Conservation (phyloP, 495 filamentous ascomycete genomes). For the Neurospora sp. region DNA sequence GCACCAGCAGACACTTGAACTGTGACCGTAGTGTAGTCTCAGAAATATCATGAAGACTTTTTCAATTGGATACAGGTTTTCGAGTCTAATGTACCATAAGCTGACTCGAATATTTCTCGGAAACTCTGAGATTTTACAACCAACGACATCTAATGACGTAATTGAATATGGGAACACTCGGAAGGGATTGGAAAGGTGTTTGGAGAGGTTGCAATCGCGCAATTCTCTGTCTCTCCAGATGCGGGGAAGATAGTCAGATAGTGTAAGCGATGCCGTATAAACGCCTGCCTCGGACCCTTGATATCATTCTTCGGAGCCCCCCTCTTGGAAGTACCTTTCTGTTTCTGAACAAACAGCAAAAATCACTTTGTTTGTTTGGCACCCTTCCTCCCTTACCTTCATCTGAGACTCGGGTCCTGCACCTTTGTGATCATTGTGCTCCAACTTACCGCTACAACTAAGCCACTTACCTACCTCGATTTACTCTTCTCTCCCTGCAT, state of each 20-base stretch:
- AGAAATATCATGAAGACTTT: not conserved
- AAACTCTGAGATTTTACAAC: not conserved
- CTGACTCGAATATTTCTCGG: not conserved
- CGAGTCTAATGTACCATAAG: not conserved
- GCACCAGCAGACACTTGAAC: not conserved
- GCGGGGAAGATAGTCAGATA: not conserved
- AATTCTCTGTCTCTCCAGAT: not conserved
- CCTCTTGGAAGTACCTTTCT: not conserved
- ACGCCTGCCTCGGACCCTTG: not conserved
- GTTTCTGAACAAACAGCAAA: not conserved
- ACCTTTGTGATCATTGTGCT: not conserved
- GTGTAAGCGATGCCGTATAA: not conserved
- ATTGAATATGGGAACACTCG: not conserved
- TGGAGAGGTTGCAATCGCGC: not conserved
- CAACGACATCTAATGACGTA: not conserved
- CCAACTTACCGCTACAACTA: not conserved
- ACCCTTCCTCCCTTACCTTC: not conserved
- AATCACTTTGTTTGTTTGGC: not conserved
- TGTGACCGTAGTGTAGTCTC: not conserved
- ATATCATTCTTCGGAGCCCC: not conserved
- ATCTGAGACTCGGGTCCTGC: not conserved
- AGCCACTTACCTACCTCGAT: not conserved
- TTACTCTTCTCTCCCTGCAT: not conserved
- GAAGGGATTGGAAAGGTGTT: not conserved
- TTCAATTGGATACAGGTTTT: not conserved